These are phyloP conservation scores for Aspergillus luchuensis DNA, from an alignment of 2,329 filamentous ascomycete species.

Conservation along the genomic window DNA sequence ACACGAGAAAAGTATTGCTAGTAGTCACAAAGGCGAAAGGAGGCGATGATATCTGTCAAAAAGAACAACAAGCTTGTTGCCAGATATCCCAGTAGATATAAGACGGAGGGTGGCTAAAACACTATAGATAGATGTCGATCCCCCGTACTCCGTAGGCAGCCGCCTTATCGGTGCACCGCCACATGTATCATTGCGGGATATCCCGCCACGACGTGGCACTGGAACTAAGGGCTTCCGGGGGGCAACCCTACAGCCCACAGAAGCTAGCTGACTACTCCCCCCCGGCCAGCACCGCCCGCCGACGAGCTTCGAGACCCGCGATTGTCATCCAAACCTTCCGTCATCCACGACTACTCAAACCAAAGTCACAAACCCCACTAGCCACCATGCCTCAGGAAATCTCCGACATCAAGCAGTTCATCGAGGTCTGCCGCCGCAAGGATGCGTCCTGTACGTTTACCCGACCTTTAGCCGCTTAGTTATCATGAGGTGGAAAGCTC, in stretches of 20 bases:
- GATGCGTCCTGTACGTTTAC: constrained; percentile 92
- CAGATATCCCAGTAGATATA: constrained; percentile 7
- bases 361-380: constrained; percentile 33
- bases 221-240: constrained; percentile 7
- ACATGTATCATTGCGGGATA: background rate
- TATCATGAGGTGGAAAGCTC: constrained; percentile 5
- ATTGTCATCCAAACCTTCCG: constrained; percentile 15
- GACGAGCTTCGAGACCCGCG: constrained; percentile 26
- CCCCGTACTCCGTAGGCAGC: constrained; percentile 10
- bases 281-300: constrained; percentile 6
- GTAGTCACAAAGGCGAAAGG: background rate
- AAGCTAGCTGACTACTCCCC: background rate
- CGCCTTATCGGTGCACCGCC: constrained; percentile 4
- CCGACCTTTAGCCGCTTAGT: constrained; percentile 5
- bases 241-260: constrained; percentile 12
- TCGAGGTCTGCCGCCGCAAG: constrained; percentile 99
- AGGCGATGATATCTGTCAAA: background rate
- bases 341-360: constrained; percentile 15
- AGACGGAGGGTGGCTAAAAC: background rate
- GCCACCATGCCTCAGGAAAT: constrained; percentile 97
- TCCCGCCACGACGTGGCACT: constrained; percentile 7
- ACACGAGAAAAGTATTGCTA: background rate
- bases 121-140: constrained; percentile 21
- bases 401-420: constrained; percentile 99
- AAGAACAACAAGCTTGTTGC: background rate